Evolutionary conservation across 2,329 filamentous ascomycete genomes (phyloP), one percentile per base, ranked within the genome.

Genomic region (Calonectria naviculata): DNA sequence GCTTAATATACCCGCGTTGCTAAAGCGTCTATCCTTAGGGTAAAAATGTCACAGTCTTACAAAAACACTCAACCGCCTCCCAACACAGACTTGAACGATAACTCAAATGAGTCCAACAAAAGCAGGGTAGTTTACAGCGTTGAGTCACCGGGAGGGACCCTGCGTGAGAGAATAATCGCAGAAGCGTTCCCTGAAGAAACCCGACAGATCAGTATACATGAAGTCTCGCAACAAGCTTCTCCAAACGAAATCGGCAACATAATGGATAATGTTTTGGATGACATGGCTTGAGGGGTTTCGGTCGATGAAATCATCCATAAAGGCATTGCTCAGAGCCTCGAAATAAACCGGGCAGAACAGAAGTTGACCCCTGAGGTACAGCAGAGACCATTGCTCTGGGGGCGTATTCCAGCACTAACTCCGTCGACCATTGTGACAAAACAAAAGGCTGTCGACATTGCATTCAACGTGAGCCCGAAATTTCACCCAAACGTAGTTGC

Each of bases 301-400:
- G 56, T 73, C 13, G 42, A 65, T 7, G 75, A 76, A 28, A 76
- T 75, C 31, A 65, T 76, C n/a, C 66, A 46, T 36, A 75, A 75
- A 54, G 75, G 75, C 7, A 68, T 77, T 64, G 65, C 71, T 15
- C 72, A 68, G 65, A 52, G 73, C n/a, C 71, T 77, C 17, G 73
- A 70, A 42, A 73, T 66, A 19, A 62, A 44, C 7, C 21, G 66
- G 24, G 46, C 64, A 17, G 56, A 61, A 29, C 36, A 41, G 8
- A 61, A 61, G 38, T 28, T 38, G 38, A 29, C 24, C 15, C 26
- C 24, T 24, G 8, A 61, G 26, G 28, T 42, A 12, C 56, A 61
- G 17, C 24, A 61, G 13, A 44, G 15, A 17, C 36, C 56, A 9
- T 44, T 44, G 15, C 56, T 58, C 17, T 58, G 21, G 31, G 52